Base-by-base conservation (phyloP, 2,329 filamentous ascomycete genomes). In the Xylaria multiplex region DNA sequence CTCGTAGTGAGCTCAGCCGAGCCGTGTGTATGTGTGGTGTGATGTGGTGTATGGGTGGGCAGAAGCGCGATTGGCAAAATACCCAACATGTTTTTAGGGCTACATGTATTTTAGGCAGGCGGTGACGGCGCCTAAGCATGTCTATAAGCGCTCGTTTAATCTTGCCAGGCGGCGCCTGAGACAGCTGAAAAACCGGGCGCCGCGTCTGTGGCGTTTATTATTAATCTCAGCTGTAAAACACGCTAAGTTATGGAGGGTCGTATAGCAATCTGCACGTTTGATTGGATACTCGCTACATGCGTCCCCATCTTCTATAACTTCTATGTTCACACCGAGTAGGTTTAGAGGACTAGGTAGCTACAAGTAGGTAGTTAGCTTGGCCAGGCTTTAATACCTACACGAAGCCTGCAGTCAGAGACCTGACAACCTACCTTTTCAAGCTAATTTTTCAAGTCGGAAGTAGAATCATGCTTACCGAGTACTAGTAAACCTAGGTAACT, bases 61-160 rank as follows among this genome's bases (percentile, higher is more conserved):
- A 46, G 53, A 49, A 46, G 35, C 53, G 32, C 24, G 62, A 62
- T 65, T 67, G 58, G 66, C 59, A 68, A 54, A 64, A 56, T 59
- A 37, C 35, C 24, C 9, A 35, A 35, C 24, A n/a, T 37, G 14
- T 16, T 49, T 49, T 49, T 42, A 32, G 43, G 59, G 64, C 16
- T 40, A 30, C 8, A 40, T 13, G 14, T 37, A 1, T 49, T 69
- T 66, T 45, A 42, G 67, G 69, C 46, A 70, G 67, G 69, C 69
- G 67, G 66, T 70, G 64, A 56, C 42, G 35, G 56, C 63, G 62
- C 53, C 35, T 62, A 58, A 50, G 8, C 6, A 62, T 64, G 45
- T 62, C 56, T 66, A 27, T 43, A 40, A 8, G 42, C 62, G 64
- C 48, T 37, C 48, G 50, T 42, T 53, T 61, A 46, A 27, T 27